Conservation (phyloP, 225 moss, liverwort and hornwort species). For the Polytrichum commune region DNA sequence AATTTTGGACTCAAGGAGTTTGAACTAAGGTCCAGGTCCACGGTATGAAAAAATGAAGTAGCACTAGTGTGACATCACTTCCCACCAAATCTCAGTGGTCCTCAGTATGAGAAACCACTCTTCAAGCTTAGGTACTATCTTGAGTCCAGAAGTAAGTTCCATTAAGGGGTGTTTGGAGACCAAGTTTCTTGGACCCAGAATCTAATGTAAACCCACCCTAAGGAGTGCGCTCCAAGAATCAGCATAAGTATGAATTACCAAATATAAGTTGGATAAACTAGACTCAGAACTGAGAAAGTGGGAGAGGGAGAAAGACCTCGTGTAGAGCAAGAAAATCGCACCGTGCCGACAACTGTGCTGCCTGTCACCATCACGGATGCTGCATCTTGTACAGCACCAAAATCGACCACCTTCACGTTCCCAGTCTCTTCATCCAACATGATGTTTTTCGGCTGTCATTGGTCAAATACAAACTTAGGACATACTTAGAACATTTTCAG, state of each 20-base stretch:
- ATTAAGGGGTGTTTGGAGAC: background rate
- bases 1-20: background rate
- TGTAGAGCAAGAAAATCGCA: constrained; percentile 68
- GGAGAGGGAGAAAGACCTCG: constrained; percentile 61
- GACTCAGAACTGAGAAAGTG: background rate
- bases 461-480: constrained; percentile 11
- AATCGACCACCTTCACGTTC: constrained; percentile 88
- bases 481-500: background rate
- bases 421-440: constrained; percentile 81
- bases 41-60: too few species aligned
- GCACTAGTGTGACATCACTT: too few species aligned
- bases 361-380: constrained; percentile 81
- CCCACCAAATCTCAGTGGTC: too few species aligned
- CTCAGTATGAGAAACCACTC: too few species aligned
- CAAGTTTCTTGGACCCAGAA: background rate
- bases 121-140: too few species aligned
- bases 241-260: background rate
- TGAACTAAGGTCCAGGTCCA: background rate
- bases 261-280: background rate
- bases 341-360: constrained; percentile 95
- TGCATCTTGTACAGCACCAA: constrained; percentile 95
- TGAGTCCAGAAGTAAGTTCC: too few species aligned
- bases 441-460: constrained; percentile 72
- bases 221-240: background rate
- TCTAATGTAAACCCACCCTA: too few species aligned